phyloP scores from a whole-genome alignment of 495 filamentous ascomycete species.

The Neurospora terricola region DNA sequence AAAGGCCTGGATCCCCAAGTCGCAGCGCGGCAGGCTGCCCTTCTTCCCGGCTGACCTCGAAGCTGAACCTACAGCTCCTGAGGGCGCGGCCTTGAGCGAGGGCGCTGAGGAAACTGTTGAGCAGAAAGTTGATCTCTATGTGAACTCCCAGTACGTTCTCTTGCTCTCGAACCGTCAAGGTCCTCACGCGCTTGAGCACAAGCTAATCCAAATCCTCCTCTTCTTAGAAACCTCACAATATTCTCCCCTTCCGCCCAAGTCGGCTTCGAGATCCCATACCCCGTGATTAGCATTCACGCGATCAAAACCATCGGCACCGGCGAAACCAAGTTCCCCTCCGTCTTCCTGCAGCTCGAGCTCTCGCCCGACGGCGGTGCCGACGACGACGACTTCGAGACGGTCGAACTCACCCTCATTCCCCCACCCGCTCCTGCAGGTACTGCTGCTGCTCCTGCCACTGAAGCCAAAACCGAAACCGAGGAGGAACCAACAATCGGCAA shows the following conservation, averaged over 20 bases:
- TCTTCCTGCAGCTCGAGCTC: constrained; percentile 73
- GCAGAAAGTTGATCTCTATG: constrained; percentile 60
- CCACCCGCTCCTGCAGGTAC: constrained; percentile 6
- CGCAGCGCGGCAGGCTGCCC: constrained; percentile 34
- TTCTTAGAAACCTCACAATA: constrained; percentile 57
- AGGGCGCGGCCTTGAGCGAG: constrained; percentile 25
- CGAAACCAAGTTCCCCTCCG: constrained; percentile 37
- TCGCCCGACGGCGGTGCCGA: constrained; percentile 42
- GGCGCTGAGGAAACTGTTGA: constrained; percentile 23
- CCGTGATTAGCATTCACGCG: constrained; percentile 78
- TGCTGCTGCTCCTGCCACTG: constrained; percentile 7
- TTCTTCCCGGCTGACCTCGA: constrained; percentile 37
- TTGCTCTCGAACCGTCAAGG: not conserved
- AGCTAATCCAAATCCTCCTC: constrained; percentile 7
- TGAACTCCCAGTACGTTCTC: constrained; percentile 60
- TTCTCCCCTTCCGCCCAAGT: constrained; percentile 49
- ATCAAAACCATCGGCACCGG: constrained; percentile 46
- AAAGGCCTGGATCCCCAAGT: constrained; percentile 44
- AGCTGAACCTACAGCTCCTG: constrained; percentile 20
- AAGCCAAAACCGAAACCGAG: constrained; percentile 16
- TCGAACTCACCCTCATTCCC: constrained; percentile 70
- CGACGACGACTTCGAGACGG: constrained; percentile 58
- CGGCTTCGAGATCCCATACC: constrained; percentile 79
- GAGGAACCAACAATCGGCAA: not conserved
- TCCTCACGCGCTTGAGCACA: not conserved